A percentile compares a stretch with the other conserved stretches of the same genome.
Evolutionary conservation across 805 yeast genomes (phyloP).

Genomic region (Barnettozyma populi): DNA sequence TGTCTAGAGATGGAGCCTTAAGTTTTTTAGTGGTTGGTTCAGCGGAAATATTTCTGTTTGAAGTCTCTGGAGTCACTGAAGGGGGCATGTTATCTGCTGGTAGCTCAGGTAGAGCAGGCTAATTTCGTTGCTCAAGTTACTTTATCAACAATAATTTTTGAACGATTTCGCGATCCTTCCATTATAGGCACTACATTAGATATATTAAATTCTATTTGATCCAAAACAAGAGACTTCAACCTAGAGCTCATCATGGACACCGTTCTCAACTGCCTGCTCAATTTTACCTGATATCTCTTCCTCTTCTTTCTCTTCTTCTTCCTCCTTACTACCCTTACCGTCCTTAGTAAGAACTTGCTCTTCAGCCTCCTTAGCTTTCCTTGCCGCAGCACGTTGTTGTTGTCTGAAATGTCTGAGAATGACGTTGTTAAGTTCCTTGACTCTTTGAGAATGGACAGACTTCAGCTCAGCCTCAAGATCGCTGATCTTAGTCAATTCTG

Average conservation of each 20-base stretch:
- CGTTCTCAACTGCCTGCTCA: background rate
- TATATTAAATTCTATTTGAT: background rate
- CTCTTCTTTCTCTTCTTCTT: background rate
- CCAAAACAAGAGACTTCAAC: background rate
- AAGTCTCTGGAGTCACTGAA: background rate
- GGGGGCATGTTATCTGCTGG: background rate
- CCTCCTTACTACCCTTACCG: background rate
- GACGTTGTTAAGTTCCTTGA: constrained; percentile 24
- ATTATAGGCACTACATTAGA: background rate
- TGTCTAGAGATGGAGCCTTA: background rate
- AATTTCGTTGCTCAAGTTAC: background rate
- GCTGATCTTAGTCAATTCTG: constrained; percentile 14
- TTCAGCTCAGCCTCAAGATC: constrained; percentile 16
- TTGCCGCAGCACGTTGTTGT: constrained; percentile 11
- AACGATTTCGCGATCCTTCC: background rate
- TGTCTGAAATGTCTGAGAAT: constrained; percentile 5
- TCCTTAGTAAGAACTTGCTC: background rate
- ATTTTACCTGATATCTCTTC: background rate
- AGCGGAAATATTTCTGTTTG: background rate
- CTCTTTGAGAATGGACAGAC: constrained; percentile 25
- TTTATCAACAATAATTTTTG: no score
- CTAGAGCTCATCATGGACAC: background rate
- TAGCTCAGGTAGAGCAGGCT: background rate
- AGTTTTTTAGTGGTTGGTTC: background rate
- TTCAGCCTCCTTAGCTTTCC: constrained; percentile 5